Percentiles rank a stretch among this genome's conserved stretches.
phyloP scores from a whole-genome alignment of 495 filamentous ascomycete species.

The Penicillium antarcticum region DNA sequence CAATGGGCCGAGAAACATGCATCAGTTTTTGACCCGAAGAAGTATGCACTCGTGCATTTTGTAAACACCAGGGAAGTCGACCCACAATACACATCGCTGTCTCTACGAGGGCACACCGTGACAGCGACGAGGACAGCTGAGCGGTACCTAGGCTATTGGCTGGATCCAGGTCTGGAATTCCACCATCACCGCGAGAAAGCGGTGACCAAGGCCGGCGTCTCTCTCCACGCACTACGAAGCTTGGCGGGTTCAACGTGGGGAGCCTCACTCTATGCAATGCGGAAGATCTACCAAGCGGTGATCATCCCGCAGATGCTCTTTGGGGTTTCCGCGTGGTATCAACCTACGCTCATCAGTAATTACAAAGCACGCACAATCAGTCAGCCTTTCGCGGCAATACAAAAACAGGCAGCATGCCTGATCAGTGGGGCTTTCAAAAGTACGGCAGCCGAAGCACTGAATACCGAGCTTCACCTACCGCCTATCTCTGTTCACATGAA shows the following conservation, averaged over 20 bases:
- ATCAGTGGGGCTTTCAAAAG: conserved; percentile 5
- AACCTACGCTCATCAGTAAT: not conserved
- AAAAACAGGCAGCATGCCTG: not conserved
- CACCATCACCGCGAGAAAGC: conserved; percentile 1
- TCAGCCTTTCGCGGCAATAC: not conserved
- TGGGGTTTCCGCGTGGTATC: not conserved
- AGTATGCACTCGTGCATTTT: conserved; percentile 14
- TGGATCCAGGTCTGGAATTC: conserved; percentile 3
- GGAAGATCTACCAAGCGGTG: conserved; percentile 2
- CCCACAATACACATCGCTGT: not conserved
- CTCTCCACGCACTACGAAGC: not conserved
- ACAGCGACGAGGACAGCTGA: not conserved
- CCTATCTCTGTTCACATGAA: too few species aligned
- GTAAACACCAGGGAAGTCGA: not conserved
- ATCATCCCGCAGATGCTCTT: conserved; percentile 11
- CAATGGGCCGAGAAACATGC: conserved; percentile 11
- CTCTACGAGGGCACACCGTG: not conserved
- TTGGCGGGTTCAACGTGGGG: conserved; percentile 7
- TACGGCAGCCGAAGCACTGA: too few species aligned
- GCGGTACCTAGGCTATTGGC: conserved; percentile 1
- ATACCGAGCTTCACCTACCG: too few species aligned
- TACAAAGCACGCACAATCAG: not conserved
- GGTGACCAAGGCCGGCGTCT: not conserved
- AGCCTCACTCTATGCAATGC: not conserved
- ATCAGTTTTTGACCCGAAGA: conserved; percentile 14